These are phyloP conservation scores for Phytophthora syringae DNA, from an alignment of 352 stramenopile genomes.

Conservation along the genomic window DNA sequence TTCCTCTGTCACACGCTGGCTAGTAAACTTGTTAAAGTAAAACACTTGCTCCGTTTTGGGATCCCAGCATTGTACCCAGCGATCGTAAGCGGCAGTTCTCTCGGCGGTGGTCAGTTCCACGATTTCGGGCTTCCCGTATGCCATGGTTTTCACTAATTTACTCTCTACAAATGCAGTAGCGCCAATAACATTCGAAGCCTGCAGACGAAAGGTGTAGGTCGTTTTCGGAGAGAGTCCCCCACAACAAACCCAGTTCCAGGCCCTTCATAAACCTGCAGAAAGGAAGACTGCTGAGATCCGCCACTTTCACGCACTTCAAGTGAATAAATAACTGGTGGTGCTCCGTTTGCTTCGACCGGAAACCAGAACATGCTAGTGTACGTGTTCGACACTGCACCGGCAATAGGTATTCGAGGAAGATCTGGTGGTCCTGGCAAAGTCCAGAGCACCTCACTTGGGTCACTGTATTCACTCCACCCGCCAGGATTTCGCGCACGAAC, in stretches of 20 bases:
- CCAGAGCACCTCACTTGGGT: constrained; percentile 56
- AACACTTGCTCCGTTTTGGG: constrained; percentile 85
- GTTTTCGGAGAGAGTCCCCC: constrained; percentile 50
- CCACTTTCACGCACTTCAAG: constrained; percentile 61
- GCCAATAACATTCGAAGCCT: constrained; percentile 73
- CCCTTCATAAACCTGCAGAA: constrained; percentile 65
- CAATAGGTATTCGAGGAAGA: constrained; percentile 53
- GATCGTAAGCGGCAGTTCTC: constrained; percentile 47
- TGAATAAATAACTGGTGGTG: constrained; percentile 63
- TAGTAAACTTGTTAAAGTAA: constrained; percentile 90
- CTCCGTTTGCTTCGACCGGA: constrained; percentile 59
- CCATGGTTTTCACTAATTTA: constrained; percentile 59
- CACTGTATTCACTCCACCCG: constrained; percentile 75
- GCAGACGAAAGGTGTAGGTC: constrained; percentile 70
- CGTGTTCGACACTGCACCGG: constrained; percentile 62
- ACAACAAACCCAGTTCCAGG: constrained; percentile 70
- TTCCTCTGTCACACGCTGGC: constrained; percentile 68
- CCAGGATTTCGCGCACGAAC: constrained; percentile 68
- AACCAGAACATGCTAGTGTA: constrained; percentile 83
- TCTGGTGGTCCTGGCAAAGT: constrained; percentile 60
- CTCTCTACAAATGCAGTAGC: constrained; percentile 70
- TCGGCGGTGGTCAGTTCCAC: constrained; percentile 63
- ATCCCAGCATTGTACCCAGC: constrained; percentile 91
- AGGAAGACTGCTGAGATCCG: constrained; percentile 33
- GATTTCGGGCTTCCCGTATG: constrained; percentile 68